phyloP scores from a whole-genome alignment of 495 filamentous ascomycete species.

The Xanthoparmelia taractica region DNA sequence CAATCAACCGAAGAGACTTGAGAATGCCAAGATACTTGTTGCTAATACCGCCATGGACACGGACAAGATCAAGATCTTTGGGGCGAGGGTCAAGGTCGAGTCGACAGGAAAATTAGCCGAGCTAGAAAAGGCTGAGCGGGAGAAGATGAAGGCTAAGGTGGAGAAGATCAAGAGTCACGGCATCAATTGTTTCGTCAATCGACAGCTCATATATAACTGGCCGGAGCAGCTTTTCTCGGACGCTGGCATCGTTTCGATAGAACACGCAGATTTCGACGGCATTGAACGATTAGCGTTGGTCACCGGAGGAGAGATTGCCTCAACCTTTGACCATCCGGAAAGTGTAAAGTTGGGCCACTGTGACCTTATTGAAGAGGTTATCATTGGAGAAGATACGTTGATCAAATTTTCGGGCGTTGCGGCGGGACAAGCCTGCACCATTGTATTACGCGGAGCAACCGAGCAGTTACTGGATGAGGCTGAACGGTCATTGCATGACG shows the following conservation, averaged over 20 bases:
- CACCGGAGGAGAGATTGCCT: slow-evolving; percentile 93
- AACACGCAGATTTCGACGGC: slow-evolving; percentile 98
- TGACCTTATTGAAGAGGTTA: slow-evolving; percentile 93
- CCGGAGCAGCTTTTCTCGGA: slow-evolving; percentile 98
- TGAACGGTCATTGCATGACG: slow-evolving; percentile 92
- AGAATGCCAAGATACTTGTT: slow-evolving; percentile 95
- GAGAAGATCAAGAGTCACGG: slow-evolving; percentile 98
- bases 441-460: slow-evolving; percentile 91
- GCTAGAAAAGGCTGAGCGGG: slow-evolving; percentile 91
- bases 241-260: slow-evolving; percentile 94
- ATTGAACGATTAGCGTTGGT: slow-evolving; percentile 92
- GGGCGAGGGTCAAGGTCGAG: slow-evolving; percentile 88
- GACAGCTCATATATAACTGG: slow-evolving; percentile 99
- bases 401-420: slow-evolving; percentile 97
- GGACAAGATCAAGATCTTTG: slow-evolving; percentile 99
- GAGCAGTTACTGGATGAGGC: slow-evolving; percentile 96
- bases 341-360: slow-evolving; percentile 92
- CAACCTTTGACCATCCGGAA: slow-evolving; percentile 96
- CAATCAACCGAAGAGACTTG: slow-evolving; percentile 93
- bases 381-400: slow-evolving; percentile 93
- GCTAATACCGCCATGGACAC: slow-evolving; percentile 99
- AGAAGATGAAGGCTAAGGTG: slow-evolving; percentile 99
- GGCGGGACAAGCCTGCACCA: slow-evolving; percentile 90
- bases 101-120: slow-evolving; percentile 94
- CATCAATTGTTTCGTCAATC: slow-evolving; percentile 99